Base-by-base conservation (phyloP, 148 eudicot genomes). In the Fagopyrum esculentum region DNA sequence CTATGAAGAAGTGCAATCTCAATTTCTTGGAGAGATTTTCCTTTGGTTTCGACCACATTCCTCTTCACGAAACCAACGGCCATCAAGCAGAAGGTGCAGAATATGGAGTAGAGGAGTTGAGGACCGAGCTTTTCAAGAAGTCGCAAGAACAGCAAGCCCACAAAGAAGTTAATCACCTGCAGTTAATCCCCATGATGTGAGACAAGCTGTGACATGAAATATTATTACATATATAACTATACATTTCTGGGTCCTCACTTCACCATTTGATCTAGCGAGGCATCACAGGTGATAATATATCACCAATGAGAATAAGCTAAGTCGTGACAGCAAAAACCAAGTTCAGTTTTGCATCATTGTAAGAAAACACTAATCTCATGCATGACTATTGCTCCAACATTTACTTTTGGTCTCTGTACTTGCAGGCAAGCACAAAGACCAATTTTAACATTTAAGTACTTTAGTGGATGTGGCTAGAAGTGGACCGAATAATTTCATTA, bases 21-120 rank as follows among this genome's bases (percentile, higher is more conserved):
- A 49, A 94, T 94, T 82, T 94, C 98, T 80, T 94, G 98, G 48
- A 94, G 93, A 10, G 98, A 81, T 82, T 88, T 91, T 75, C 98
- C 98, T 83, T 94, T 94, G 3, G 98, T 94, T 83, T 94, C 98
- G 79, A 94, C 76, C 79, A 94, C 97, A 75, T 90, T 94, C 78
- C 78, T 86, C 87, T 86, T 89, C 46, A 94, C 96, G 73, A 90
- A 94, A 22, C 82, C 89, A 75, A 87, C 96, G 2, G 97, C 98
- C 75, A 90, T 77, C 83, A 94, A 80, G 81, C 98, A 94, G 75
- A 94, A 82, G 59, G 84, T 84, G 76, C 91, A 83, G 59, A 94
- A 91, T 35, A 90, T 78, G 26, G 98, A 85, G 83, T 94, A 94
- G 74, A 94, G 76, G 46, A 94, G 79, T 74, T 80, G 88, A 8